Evolutionary conservation across 2,329 filamentous ascomycete genomes (phyloP).

Genomic region (Fusarium heterosporum): DNA sequence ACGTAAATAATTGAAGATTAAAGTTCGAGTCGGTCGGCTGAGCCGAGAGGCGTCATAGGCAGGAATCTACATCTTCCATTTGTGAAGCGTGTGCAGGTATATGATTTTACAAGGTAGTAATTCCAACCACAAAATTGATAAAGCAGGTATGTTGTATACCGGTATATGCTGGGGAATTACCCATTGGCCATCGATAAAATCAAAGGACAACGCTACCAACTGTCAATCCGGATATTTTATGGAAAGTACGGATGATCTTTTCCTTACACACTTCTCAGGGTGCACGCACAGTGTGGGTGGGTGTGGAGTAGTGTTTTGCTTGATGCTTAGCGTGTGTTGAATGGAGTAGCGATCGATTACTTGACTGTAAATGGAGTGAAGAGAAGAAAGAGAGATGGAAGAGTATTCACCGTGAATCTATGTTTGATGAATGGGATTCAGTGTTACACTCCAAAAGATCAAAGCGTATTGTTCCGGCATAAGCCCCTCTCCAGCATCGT

Average conservation of each 20-base stretch:
- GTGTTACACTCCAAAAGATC: not conserved
- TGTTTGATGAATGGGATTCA: too few relatives aligned
- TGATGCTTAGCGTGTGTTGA: not conserved
- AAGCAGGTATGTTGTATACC: too few relatives aligned
- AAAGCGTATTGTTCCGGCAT: not conserved
- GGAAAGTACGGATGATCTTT: conserved; percentile 22
- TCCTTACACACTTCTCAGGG: conserved; percentile 5
- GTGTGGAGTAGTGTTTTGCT: conserved; percentile 1
- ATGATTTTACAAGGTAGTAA: too few relatives aligned
- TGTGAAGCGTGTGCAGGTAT: too few relatives aligned
- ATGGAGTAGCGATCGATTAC: not conserved
- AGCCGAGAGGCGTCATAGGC: conserved; percentile 11
- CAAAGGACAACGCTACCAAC: not conserved
- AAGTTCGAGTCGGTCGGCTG: conserved; percentile 6
- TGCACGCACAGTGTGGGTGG: conserved; percentile 32
- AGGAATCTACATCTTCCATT: not conserved
- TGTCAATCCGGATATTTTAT: conserved; percentile 15
- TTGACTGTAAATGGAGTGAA: not conserved
- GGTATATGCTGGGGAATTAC: not conserved
- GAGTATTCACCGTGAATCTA: too few relatives aligned
- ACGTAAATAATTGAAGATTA: not conserved
- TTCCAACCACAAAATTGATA: too few relatives aligned
- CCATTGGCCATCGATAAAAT: not conserved
- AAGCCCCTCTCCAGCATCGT: not conserved
- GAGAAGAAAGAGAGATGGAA: too few relatives aligned